Evolutionary conservation across 805 yeast species (phyloP).

Genomic region (Starmerella cellae): DNA sequence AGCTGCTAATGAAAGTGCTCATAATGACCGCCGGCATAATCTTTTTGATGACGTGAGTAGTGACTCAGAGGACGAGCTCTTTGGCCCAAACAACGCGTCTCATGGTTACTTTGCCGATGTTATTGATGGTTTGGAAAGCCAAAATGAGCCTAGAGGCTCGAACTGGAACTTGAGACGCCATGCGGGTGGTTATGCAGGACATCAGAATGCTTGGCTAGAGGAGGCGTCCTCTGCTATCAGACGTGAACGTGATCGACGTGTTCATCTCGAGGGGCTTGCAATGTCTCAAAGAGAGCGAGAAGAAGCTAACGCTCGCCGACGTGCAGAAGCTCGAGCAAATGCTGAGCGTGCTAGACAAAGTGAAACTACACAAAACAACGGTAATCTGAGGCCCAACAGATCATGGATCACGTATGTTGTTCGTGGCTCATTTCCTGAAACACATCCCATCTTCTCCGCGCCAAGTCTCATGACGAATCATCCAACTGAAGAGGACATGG

Average conservation of each 20-base stretch:
- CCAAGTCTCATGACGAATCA: constrained; percentile 37
- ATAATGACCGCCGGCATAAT: neutral
- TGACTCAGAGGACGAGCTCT: neutral
- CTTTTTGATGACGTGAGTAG: neutral
- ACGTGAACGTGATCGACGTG: neutral
- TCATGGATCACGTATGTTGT: constrained; percentile 49
- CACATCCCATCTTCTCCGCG: constrained; percentile 38
- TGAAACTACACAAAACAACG: too few relatives aligned
- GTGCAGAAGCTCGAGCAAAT: neutral
- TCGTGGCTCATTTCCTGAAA: constrained; percentile 41
- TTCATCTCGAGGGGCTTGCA: neutral
- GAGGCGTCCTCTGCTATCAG: neutral
- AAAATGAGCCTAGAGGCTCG: too few relatives aligned
- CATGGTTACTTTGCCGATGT: too few relatives aligned
- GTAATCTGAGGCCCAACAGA: neutral
- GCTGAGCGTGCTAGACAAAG: neutral
- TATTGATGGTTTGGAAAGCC: too few relatives aligned
- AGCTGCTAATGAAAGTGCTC: neutral
- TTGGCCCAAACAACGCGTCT: too few relatives aligned
- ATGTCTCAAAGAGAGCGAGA: neutral
- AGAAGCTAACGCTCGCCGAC: neutral
- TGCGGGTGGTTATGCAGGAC: neutral
- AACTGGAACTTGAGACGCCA: neutral
- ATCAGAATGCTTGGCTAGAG: neutral
- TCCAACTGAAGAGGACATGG: constrained; percentile 40